Evolutionary conservation across 345 rosid species (phyloP), one percentile per base, ranked within the genome.

Genomic region (Xanthoceras sorbifolium): DNA sequence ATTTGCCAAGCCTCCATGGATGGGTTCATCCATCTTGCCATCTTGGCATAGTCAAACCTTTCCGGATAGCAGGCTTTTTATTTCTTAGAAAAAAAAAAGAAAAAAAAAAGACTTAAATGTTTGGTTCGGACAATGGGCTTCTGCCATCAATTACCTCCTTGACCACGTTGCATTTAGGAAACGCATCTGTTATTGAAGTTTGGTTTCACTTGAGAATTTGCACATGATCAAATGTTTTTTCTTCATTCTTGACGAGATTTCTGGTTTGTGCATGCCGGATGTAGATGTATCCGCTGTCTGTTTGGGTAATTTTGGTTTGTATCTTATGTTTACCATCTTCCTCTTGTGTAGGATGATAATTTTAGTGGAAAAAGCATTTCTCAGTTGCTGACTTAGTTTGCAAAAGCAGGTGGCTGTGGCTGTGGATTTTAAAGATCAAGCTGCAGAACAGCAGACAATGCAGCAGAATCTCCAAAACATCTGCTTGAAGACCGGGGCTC

Each of bases 381-480:
- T 9, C 29, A n/a, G 46, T 38, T 55, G 18, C 76, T 84, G 75
- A 83, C 66, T 50, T 44, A 12, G 36, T 73, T 74, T 42, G 66
- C 61, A 44, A 73, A 57, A 81, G 48, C 83, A 95, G 98, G 98
- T 90, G 55, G 92, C 98, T 48, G 90, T 90, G 75, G 91, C 90
- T 0, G 91, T 91, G 62, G 98, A 93, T 86, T 93, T 95, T 69
- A 93, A 91, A 91, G 99, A 95, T 84, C 99, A 93, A 82, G 91
- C 94, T 8, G 94, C 93, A 36, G 99, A 95, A 84, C 99, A 93
- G 83, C 98, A 93, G 78, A 91, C 92, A 34, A 95, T 95, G 99
- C 99, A 93, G 83, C 97, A 90, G 81, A 95, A 93, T 82, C 90
- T 95, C 60, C 98, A 93, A 78, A 95, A 95, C 74, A 91, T 93